Evolutionary conservation across 2,329 filamentous ascomycete genomes (phyloP), one percentile per base, ranked within the genome.

Genomic region (Chaetomiaceae sp.): DNA sequence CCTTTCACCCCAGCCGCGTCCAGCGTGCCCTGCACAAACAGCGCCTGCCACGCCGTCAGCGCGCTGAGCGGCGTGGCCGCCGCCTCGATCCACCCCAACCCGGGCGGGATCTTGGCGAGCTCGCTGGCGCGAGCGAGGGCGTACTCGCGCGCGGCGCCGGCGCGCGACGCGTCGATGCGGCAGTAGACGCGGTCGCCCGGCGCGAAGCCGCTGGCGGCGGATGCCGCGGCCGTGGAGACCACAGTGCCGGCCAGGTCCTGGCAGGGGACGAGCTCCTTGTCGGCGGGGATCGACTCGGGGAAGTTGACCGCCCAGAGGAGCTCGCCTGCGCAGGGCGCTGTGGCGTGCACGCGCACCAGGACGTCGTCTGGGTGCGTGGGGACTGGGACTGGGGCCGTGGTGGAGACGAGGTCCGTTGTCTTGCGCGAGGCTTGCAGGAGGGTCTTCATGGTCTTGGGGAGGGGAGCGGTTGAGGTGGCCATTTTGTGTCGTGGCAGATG

Each of bases 201-300:
- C 12, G 60, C 58, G 55, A 73, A 73, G 7, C 48, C 51, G 16
- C 62, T 63, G 33, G 39, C 37, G 0, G 53, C 39, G 0, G n/a
- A n/a, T n/a, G n/a, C n/a, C n/a, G 67, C 61, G 1, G 65, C 58
- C 1, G 54, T 48, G 12, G 25, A 27, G 25, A 68, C 60, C 10
- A 73, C 69, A 2, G 61, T 64, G 8, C 70, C 71, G 0, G 68
- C 61, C 17, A 71, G 58, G 48, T 73, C 71, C 34, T 68, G 66
- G 37, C 70, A 62, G 8, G 63, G 62, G 3, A 66, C 58, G 12
- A 60, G 55, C 10, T 48, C 49, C 39, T 60, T 58, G 23, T 51
- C 53, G n/a, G 52, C 33, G 12, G 62, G 60, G 44, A 62, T 44
- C 2, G 51, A 27, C 30, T 58, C 58, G 10, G 61, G 59, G 53